Percentiles rank a stretch among this genome's conserved stretches.
These are phyloP conservation scores for Coniochaeta prunicola DNA, from an alignment of 2,329 filamentous ascomycete genomes.

Conservation along the genomic window DNA sequence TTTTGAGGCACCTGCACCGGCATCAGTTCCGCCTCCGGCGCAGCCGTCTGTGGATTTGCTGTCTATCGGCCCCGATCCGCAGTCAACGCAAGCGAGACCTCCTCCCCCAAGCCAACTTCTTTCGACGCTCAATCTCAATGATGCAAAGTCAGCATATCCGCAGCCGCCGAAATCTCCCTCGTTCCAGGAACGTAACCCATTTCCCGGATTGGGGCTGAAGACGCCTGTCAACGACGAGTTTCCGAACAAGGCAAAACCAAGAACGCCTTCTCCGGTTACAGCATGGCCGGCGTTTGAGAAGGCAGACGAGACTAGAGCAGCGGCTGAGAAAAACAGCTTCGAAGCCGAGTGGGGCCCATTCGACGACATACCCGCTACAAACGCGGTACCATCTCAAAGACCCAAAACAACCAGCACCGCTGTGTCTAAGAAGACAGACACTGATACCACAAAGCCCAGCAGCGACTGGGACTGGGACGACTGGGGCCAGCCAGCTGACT, in stretches of 20 bases:
- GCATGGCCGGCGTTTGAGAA: slow-evolving; percentile 35
- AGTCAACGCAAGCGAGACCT: slow-evolving; percentile 10
- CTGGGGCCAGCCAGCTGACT: slow-evolving; percentile 18
- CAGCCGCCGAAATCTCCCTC: slow-evolving; percentile 44
- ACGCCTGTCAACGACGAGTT: slow-evolving; percentile 29
- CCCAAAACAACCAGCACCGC: slow-evolving; percentile 7
- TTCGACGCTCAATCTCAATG: slow-evolving; percentile 22
- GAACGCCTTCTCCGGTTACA: slow-evolving; percentile 32
- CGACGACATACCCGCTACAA: slow-evolving; percentile 31
- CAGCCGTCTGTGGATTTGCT: slow-evolving; percentile 12
- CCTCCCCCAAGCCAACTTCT: slow-evolving; percentile 20
- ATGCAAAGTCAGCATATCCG: slow-evolving; percentile 29
- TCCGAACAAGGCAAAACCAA: slow-evolving; percentile 22
- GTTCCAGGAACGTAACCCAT: slow-evolving; percentile 46
- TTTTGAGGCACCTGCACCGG: slow-evolving; percentile 17
- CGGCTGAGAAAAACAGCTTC: slow-evolving; percentile 15
- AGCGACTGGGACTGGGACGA: slow-evolving; percentile 48
- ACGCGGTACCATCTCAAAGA: slow-evolving; percentile 8
- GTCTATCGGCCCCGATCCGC: slow-evolving; percentile 3
- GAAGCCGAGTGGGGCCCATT: slow-evolving; percentile 46
- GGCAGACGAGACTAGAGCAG: slow-evolving; percentile 8
- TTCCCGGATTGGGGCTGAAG: slow-evolving; percentile 39
- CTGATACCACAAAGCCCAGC: too few relatives aligned
- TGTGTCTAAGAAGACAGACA: slow-evolving; percentile 8
- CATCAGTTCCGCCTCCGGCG: slow-evolving; percentile 2